Conservation (phyloP, 106 monocot genomes). For the Platanthera zijinensis region DNA sequence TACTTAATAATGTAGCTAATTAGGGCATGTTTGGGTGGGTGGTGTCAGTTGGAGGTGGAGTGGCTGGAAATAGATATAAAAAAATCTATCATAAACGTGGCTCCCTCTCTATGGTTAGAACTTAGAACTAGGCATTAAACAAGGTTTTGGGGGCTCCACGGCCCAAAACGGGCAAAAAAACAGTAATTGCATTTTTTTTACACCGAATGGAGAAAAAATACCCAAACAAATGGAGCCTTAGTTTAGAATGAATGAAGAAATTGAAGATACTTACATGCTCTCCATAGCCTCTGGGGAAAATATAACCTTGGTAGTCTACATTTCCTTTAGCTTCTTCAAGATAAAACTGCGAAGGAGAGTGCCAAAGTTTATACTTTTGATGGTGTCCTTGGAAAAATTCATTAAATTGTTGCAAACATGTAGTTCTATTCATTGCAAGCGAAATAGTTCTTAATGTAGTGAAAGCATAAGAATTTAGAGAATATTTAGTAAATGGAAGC, state of each 20-base stretch:
- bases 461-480: not conserved
- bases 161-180: too few relatives aligned
- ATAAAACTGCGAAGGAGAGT: constrained; percentile 64
- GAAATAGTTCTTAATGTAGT: not conserved
- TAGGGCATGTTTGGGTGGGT: too few relatives aligned
- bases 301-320: constrained; percentile 92
- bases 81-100: too few relatives aligned
- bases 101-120: too few relatives aligned
- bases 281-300: constrained; percentile 76
- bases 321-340: constrained; percentile 91
- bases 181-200: too few relatives aligned
- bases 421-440: not conserved
- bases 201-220: too few relatives aligned
- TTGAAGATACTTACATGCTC: constrained; percentile 48
- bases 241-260: not conserved
- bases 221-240: too few relatives aligned
- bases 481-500: not conserved
- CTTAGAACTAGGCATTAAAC: too few relatives aligned
- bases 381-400: not conserved
- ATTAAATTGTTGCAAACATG: not conserved
- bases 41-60: too few relatives aligned
- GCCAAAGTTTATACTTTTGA: not conserved
- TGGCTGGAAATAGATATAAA: too few relatives aligned
- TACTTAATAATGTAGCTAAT: not conserved
- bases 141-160: too few relatives aligned